Conservation (phyloP, 257 asterid genomes). For the Solanum medicagineum region DNA sequence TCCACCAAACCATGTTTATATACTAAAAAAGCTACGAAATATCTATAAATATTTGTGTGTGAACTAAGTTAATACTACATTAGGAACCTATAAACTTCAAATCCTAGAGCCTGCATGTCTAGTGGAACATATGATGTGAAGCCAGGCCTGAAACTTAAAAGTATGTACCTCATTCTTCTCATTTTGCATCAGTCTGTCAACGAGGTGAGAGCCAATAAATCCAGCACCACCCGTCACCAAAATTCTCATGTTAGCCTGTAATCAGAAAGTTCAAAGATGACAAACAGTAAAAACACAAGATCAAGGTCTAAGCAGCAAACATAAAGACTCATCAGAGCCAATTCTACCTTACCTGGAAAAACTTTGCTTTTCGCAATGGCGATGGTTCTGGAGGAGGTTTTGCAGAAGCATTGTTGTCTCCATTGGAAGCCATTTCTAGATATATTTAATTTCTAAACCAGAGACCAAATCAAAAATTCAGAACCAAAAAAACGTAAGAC, state of each 20-base stretch:
- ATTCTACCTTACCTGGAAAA: constrained; percentile 48
- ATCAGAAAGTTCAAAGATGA: neutral
- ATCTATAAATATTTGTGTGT: neutral
- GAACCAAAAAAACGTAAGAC: neutral
- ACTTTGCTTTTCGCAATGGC: constrained; percentile 80
- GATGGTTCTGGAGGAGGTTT: constrained; percentile 99
- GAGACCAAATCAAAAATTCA: neutral
- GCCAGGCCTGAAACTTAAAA: neutral
- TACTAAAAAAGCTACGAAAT: neutral
- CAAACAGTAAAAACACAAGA: neutral
- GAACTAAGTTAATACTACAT: neutral
- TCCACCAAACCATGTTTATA: neutral
- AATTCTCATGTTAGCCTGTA: constrained; percentile 93
- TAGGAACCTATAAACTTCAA: neutral
- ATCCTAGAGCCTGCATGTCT: neutral
- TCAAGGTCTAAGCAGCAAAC: neutral
- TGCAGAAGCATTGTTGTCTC: constrained; percentile 33
- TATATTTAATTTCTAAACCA: constrained; percentile 10
- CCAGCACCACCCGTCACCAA: constrained; percentile 99
- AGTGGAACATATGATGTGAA: neutral
- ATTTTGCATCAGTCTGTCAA: constrained; percentile 83
- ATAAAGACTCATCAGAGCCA: neutral
- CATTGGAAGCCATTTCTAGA: constrained; percentile 60
- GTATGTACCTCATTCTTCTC: constrained; percentile 83
- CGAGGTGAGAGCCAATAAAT: constrained; percentile 97